Percentiles rank a stretch among this genome's conserved stretches.
Conservation (phyloP, 2,329 filamentous ascomycete species). For the Trichoderma koningiopsis region DNA sequence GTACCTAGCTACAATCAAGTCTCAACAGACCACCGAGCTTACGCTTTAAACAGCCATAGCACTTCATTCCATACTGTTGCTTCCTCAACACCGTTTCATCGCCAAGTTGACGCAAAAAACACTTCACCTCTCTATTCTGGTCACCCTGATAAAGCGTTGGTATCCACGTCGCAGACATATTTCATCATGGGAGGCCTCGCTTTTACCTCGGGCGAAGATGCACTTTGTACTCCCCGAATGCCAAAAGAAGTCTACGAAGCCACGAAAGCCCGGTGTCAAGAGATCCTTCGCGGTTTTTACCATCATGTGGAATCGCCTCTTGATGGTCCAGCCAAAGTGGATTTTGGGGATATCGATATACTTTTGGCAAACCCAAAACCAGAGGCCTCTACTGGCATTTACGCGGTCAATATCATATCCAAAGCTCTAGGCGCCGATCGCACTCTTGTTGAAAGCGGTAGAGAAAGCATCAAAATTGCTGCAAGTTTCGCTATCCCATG, state of each 20-base stretch:
- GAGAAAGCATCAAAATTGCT: slow-evolving; percentile 29
- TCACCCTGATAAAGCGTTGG: not conserved
- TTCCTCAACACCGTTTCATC: not conserved
- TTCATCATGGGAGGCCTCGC: slow-evolving; percentile 65
- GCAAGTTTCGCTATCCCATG: slow-evolving; percentile 59
- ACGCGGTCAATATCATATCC: slow-evolving; percentile 27
- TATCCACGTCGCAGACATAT: not conserved
- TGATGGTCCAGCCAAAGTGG: slow-evolving; percentile 68
- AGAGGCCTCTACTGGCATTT: slow-evolving; percentile 37
- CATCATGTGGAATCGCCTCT: slow-evolving; percentile 59
- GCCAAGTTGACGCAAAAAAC: not conserved
- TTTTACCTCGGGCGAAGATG: slow-evolving; percentile 51
- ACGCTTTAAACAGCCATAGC: not conserved
- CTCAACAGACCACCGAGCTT: not conserved
- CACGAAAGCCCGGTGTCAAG: slow-evolving; percentile 50
- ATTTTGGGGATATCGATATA: slow-evolving; percentile 75
- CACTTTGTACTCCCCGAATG: slow-evolving; percentile 68
- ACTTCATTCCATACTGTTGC: not conserved
- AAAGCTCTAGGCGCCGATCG: slow-evolving; percentile 49
- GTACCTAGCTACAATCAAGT: not conserved
- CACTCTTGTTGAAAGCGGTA: slow-evolving; percentile 35
- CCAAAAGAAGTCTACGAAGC: slow-evolving; percentile 55
- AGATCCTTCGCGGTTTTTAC: slow-evolving; percentile 55
- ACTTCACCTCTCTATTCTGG: too few relatives aligned
- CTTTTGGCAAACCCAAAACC: slow-evolving; percentile 51